Conservation (phyloP, 2,329 filamentous ascomycete species). For the Zalaria obscura region DNA sequence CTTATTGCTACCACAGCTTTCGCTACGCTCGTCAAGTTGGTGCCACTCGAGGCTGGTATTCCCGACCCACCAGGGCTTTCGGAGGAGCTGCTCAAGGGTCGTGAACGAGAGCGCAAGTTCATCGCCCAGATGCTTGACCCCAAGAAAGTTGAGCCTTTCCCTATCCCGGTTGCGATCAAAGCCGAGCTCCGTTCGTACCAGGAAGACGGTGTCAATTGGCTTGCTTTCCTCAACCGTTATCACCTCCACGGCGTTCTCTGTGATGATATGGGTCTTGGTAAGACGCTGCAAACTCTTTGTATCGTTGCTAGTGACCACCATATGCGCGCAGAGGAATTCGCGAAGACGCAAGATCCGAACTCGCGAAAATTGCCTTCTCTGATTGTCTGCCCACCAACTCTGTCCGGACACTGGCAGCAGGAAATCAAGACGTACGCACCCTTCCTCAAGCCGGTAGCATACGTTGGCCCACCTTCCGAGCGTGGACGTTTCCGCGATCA, state of each 20-base stretch:
- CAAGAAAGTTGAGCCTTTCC: conserved; percentile 89
- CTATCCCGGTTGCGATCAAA: conserved; percentile 92
- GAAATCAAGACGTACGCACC: conserved; percentile 93
- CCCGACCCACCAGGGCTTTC: conserved; percentile 91
- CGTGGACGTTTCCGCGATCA: conserved; percentile 55
- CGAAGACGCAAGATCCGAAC: conserved; percentile 66
- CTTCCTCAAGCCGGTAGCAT: conserved; percentile 78
- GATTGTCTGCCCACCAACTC: conserved; percentile 88
- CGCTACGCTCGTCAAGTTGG: conserved; percentile 89
- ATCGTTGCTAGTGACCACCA: conserved; percentile 98
- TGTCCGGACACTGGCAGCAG: conserved; percentile 97
- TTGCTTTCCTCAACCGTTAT: conserved; percentile 94
- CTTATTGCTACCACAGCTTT: conserved; percentile 94
- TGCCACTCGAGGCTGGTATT: conserved; percentile 92
- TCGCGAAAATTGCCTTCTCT: conserved; percentile 71
- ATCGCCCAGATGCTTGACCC: conserved; percentile 92
- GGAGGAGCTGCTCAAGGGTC: conserved; percentile 70
- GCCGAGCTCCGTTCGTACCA: conserved; percentile 93
- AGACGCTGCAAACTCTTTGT: conserved; percentile 92
- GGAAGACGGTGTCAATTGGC: conserved; percentile 97
- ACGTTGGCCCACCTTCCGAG: conserved; percentile 78
- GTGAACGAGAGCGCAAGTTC: conserved; percentile 90
- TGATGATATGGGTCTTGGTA: conserved; percentile 97
- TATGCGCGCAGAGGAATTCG: conserved; percentile 77
- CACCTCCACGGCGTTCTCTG: conserved; percentile 96